phyloP scores from a whole-genome alignment of 106 monocot species.

The Phalaenopsis equestris region DNA sequence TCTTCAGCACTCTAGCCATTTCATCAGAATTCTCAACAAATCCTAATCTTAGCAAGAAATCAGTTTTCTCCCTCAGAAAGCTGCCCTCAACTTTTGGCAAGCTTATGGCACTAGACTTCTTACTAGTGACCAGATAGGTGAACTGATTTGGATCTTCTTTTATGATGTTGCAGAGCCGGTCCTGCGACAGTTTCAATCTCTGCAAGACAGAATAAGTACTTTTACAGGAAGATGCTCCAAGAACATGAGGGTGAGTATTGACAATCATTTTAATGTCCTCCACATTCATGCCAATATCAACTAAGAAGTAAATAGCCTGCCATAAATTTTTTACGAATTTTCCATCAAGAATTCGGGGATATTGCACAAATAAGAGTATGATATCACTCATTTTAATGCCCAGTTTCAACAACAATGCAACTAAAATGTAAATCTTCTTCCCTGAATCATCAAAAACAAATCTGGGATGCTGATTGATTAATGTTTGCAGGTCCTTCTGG shows the following conservation, averaged over 20 bases:
- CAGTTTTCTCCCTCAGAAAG: constrained; percentile 52
- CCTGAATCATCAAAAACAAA: constrained; percentile 85
- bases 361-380: constrained; percentile 44
- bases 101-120: constrained; percentile 8
- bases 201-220: constrained; percentile 32
- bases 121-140: constrained; percentile 26
- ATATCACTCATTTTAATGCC: constrained; percentile 44
- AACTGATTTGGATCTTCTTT: constrained; percentile 50
- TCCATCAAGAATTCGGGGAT: constrained; percentile 53
- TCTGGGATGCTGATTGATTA: constrained; percentile 49
- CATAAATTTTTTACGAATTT: constrained; percentile 49
- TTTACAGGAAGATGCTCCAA: constrained; percentile 37
- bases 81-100: constrained; percentile 29
- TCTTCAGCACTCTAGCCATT: constrained; percentile 44
- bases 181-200: constrained; percentile 25
- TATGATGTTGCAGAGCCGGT: constrained; percentile 39
- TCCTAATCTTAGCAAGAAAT: constrained; percentile 62
- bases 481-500: constrained; percentile 26
- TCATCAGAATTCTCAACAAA: constrained; percentile 72
- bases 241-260: constrained; percentile 39
- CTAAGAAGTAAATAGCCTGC: constrained; percentile 49
- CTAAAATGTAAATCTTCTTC: constrained; percentile 70
- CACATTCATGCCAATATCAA: constrained; percentile 47
- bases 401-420: constrained; percentile 61
- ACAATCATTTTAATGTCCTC: constrained; percentile 39